A percentile compares a stretch with the other conserved stretches of the same genome.
These are phyloP conservation scores for Trichoderma sp. DNA, from an alignment of 2,329 filamentous ascomycete genomes.

Conservation along the genomic window DNA sequence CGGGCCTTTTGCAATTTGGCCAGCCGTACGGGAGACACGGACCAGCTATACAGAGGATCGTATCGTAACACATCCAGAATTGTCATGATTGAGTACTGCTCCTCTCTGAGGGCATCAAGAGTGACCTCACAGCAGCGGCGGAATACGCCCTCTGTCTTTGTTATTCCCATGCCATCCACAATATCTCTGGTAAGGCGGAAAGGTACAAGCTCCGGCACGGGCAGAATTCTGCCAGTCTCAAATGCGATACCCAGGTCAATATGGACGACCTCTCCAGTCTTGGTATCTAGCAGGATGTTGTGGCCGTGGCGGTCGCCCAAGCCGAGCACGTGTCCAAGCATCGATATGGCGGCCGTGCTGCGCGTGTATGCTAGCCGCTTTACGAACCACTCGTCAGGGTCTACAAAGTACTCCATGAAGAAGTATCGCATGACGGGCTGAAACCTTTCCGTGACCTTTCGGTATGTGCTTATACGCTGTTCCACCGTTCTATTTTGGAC, in stretches of 20 bases:
- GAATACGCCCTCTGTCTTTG: conserved; percentile 93
- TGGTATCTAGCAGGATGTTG: conserved; percentile 90
- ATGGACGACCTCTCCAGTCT: conserved; percentile 90
- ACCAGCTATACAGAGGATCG: conserved; percentile 96
- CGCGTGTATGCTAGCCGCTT: conserved; percentile 88
- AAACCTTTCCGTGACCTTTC: conserved; percentile 77
- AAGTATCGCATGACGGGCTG: conserved; percentile 95
- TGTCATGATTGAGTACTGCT: conserved; percentile 97
- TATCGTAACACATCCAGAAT: conserved; percentile 97
- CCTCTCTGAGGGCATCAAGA: conserved; percentile 88
- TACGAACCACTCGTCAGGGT: conserved; percentile 95
- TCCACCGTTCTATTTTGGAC: conserved; percentile 71
- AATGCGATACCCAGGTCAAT: conserved; percentile 98
- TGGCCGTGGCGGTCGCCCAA: conserved; percentile 94
- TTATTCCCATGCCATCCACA: conserved; percentile 95
- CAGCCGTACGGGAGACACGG: conserved; percentile 70
- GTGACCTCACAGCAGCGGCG: conserved; percentile 98
- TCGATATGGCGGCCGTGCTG: conserved; percentile 91
- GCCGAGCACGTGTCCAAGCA: conserved; percentile 89
- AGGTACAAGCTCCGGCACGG: conserved; percentile 91
- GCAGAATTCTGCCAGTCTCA: conserved; percentile 92
- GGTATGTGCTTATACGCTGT: conserved; percentile 71
- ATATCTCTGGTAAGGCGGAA: conserved; percentile 94
- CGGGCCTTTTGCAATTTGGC: conserved; percentile 66
- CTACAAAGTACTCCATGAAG: conserved; percentile 91